Conservation (phyloP, 2,329 filamentous ascomycete genomes). For the Iodosphaeria phyllophila region DNA sequence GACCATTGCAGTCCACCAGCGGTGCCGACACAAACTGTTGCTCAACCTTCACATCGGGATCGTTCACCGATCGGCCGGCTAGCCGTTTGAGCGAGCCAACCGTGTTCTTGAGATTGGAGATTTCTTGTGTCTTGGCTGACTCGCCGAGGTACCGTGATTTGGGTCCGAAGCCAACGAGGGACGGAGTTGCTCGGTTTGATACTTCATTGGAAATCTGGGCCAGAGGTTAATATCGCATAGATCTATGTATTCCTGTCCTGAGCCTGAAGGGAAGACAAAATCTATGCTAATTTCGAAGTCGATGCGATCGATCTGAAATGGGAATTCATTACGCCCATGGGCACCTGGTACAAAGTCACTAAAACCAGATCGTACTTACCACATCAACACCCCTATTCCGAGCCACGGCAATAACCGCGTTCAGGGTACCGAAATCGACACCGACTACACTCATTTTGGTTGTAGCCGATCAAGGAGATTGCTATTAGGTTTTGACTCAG, state of each 20-base stretch:
- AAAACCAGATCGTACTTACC: constrained; percentile 42
- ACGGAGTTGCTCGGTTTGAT: constrained; percentile 94
- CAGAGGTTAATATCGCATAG: no score
- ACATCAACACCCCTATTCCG: constrained; percentile 98
- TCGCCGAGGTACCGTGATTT: constrained; percentile 91
- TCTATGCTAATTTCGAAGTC: no score
- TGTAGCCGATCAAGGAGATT: no score
- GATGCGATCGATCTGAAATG: no score
- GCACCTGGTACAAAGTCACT: no score
- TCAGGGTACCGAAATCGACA: constrained; percentile 89
- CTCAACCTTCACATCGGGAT: constrained; percentile 87
- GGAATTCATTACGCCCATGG: no score
- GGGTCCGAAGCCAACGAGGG: constrained; percentile 85
- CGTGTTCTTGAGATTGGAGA: constrained; percentile 99
- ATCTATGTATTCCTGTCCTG: no score
- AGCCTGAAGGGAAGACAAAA: no score
- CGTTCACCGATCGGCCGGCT: constrained; percentile 66
- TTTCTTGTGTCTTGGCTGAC: constrained; percentile 93
- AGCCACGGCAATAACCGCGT: constrained; percentile 94
- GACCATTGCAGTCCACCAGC: constrained; percentile 78
- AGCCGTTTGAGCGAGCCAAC: constrained; percentile 85
- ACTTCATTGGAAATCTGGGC: constrained; percentile 94
- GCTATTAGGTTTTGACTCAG: no score
- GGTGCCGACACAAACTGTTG: constrained; percentile 75
- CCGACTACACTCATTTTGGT: constrained; percentile 24